phyloP scores from a whole-genome alignment of 495 filamentous ascomycete genomes.

The Penicillium coprophilum region DNA sequence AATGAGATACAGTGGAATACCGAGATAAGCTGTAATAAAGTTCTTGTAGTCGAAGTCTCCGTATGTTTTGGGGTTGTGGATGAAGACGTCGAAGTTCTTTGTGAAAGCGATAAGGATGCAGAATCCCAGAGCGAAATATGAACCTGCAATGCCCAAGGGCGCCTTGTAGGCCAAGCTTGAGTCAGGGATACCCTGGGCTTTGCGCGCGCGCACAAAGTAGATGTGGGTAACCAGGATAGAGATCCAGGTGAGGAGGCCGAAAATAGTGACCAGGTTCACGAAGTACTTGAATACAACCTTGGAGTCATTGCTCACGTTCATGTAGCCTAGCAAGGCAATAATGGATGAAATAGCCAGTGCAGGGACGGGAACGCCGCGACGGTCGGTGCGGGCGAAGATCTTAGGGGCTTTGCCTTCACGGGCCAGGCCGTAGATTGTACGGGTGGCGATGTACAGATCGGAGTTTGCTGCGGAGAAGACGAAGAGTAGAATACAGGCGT shows the following conservation, averaged over 20 bases:
- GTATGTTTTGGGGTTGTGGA: slow-evolving; percentile 41
- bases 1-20: slow-evolving; percentile 74
- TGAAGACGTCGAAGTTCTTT: slow-evolving; percentile 77
- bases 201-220: slow-evolving; percentile 70
- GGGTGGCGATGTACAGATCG: slow-evolving; percentile 72
- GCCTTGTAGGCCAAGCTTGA: slow-evolving; percentile 68
- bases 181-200: slow-evolving; percentile 68
- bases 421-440: slow-evolving; percentile 77
- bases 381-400: slow-evolving; percentile 69
- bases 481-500: slow-evolving; percentile 72
- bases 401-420: slow-evolving; percentile 72
- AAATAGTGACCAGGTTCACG: slow-evolving; percentile 78
- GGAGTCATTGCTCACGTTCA: slow-evolving; percentile 71
- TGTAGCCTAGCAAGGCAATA: slow-evolving; percentile 62
- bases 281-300: slow-evolving; percentile 78
- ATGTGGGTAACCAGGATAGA: slow-evolving; percentile 83
- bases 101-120: slow-evolving; percentile 71
- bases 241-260: slow-evolving; percentile 75
- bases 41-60: slow-evolving; percentile 66
- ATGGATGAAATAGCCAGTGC: slow-evolving; percentile 61
- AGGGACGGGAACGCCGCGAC: slow-evolving; percentile 71
- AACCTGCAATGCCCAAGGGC: slow-evolving; percentile 66
- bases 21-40: slow-evolving; percentile 80
- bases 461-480: slow-evolving; percentile 79
- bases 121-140: slow-evolving; percentile 64